These are phyloP conservation scores for Pseudophaeomoniella oleicola DNA, from an alignment of 2,329 filamentous ascomycete species.

Conservation along the genomic window DNA sequence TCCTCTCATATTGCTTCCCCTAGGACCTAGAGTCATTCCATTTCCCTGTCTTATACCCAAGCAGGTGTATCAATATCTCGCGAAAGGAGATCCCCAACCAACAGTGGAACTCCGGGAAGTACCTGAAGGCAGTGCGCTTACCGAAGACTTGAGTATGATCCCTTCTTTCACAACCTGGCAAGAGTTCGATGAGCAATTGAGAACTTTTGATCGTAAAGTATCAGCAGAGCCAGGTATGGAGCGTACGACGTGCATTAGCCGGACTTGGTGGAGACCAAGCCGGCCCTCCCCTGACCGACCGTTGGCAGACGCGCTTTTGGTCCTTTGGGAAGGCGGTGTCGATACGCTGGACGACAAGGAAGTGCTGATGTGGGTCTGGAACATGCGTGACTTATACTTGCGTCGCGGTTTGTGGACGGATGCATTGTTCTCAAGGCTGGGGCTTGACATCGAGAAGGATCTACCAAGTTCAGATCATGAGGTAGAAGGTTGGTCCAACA, in stretches of 20 bases:
- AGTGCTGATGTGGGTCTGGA: neutral
- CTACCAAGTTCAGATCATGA: neutral
- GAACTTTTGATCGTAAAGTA: neutral
- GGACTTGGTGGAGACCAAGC: neutral
- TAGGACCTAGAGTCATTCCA: slow-evolving; percentile 57
- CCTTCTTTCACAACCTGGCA: neutral
- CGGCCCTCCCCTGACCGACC: neutral
- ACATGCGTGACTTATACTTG: neutral
- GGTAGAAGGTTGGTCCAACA: neutral
- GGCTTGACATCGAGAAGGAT: neutral
- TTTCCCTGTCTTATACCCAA: slow-evolving; percentile 68
- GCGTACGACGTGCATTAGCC: neutral
- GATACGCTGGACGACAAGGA: neutral
- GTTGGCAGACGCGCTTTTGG: neutral
- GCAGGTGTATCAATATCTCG: slow-evolving; percentile 45
- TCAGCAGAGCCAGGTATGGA: neutral
- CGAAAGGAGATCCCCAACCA: slow-evolving; percentile 4
- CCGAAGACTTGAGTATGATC: neutral
- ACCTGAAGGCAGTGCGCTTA: neutral
- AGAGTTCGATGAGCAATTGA: neutral
- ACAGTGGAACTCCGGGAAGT: neutral
- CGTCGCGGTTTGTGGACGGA: neutral
- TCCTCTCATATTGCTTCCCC: slow-evolving; percentile 58
- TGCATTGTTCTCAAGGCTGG: neutral
- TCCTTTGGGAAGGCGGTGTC: neutral